Conservation (phyloP, 257 asterid species). For the Prunella vulgaris region DNA sequence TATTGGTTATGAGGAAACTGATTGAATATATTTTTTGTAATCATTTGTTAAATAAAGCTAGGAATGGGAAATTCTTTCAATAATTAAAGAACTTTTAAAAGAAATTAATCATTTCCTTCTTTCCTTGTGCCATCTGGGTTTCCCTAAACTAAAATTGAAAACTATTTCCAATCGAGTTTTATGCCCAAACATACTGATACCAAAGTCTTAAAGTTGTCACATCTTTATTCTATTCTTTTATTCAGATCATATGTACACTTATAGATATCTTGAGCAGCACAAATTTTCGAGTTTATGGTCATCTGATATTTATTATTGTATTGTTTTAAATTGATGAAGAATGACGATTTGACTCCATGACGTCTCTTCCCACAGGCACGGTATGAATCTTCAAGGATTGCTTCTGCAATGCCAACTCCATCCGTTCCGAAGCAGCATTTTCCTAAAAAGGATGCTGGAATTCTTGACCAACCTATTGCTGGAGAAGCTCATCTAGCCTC, state of each 20-base stretch:
- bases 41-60: background rate
- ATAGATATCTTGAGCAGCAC: background rate
- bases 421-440: constrained; percentile 50
- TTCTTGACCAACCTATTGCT: constrained; percentile 37
- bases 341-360: constrained; percentile 1
- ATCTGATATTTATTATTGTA: constrained; percentile 2
- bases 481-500: constrained; percentile 38
- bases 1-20: background rate
- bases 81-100: background rate
- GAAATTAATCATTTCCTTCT: background rate
- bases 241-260: background rate
- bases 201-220: constrained; percentile 5
- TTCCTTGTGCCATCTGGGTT: background rate
- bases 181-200: background rate
- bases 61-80: background rate
- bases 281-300: constrained; percentile 3
- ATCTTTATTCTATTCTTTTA: background rate
- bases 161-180: background rate
- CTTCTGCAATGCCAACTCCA: constrained; percentile 42
- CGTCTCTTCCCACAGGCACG: constrained; percentile 45
- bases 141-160: background rate
- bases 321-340: constrained; percentile 4
- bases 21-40: background rate
- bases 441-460: constrained; percentile 52
- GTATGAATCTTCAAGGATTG: constrained; percentile 40